A percentile compares a stretch with the other conserved stretches of the same genome.
Conservation (phyloP, 495 filamentous ascomycete species). For the Penicillium verhagenii region DNA sequence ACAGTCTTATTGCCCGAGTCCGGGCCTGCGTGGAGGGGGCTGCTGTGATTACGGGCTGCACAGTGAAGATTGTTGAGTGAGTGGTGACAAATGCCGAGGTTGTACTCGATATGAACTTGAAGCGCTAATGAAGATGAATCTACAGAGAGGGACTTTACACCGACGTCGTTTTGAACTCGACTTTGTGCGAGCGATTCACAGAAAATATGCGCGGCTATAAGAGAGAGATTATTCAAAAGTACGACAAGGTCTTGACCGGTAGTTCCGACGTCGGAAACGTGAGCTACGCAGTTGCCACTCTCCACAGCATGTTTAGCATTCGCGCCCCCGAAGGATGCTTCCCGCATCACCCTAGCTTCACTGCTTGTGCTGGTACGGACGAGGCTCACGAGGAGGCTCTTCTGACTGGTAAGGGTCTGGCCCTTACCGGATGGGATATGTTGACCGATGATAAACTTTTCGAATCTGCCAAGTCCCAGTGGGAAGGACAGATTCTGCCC, state of each 20-base stretch:
- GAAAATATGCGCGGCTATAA: slow-evolving; percentile 49
- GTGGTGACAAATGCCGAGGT: too few relatives aligned
- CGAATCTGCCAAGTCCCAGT: slow-evolving; percentile 29
- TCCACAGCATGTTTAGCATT: slow-evolving; percentile 61
- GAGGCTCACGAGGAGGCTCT: slow-evolving; percentile 51
- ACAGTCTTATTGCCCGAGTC: slow-evolving; percentile 49
- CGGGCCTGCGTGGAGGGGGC: slow-evolving; percentile 59
- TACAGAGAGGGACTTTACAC: slow-evolving; percentile 48
- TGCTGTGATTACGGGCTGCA: slow-evolving; percentile 58
- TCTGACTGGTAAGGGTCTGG: slow-evolving; percentile 55
- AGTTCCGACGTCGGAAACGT: slow-evolving; percentile 61
- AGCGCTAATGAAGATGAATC: neutral
- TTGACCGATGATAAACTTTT: slow-evolving; percentile 44
- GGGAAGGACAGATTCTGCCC: slow-evolving; percentile 17
- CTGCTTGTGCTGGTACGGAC: slow-evolving; percentile 53
- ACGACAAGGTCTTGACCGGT: slow-evolving; percentile 49
- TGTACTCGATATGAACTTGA: too few relatives aligned
- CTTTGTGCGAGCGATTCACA: slow-evolving; percentile 53
- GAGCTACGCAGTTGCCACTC: slow-evolving; percentile 60
- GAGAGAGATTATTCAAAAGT: slow-evolving; percentile 43
- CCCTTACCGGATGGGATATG: slow-evolving; percentile 54
- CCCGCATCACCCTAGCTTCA: slow-evolving; percentile 63
- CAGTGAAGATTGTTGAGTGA: slow-evolving; percentile 46
- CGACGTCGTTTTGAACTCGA: slow-evolving; percentile 60
- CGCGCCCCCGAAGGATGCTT: slow-evolving; percentile 39